Conservation (phyloP, 176 grass and related monocot species). For the Bothriochloa decipiens region DNA sequence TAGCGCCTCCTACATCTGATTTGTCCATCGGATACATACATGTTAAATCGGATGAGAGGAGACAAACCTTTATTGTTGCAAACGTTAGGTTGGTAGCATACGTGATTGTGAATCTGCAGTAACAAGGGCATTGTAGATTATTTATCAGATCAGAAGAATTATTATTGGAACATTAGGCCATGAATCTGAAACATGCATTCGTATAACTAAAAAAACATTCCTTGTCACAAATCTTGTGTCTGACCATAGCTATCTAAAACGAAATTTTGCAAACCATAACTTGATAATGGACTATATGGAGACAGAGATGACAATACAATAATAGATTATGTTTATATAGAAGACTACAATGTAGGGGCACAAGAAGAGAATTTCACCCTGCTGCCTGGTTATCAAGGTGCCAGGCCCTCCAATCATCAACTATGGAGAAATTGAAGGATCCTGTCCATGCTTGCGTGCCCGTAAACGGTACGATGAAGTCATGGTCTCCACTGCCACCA, state of each 20-base stretch:
- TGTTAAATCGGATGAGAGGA: background rate
- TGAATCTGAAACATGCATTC: no score
- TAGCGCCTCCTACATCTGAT: no score
- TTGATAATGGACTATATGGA: no score
- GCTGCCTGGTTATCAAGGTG: constrained; percentile 52
- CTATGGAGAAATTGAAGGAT: constrained; percentile 57
- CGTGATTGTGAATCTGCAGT: background rate
- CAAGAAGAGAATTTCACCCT: constrained; percentile 41
- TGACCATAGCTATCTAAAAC: no score
- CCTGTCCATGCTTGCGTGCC: constrained; percentile 58
- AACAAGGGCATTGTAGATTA: no score
- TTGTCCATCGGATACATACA: no score
- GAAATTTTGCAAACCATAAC: no score
- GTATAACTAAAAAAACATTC: no score
- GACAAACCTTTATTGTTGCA: background rate
- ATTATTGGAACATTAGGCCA: no score
- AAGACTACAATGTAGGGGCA: background rate
- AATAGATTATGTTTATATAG: background rate
- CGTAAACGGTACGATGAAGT: constrained; percentile 31
- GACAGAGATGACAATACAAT: background rate
- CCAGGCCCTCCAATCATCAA: constrained; percentile 64
- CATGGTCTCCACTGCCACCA: constrained; percentile 53
- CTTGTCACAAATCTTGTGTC: no score
- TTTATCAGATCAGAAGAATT: no score
- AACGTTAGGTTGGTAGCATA: background rate